These are phyloP conservation scores for Trichosanthes cucumerina DNA, from an alignment of 306 rosid genomes.

Conservation along the genomic window DNA sequence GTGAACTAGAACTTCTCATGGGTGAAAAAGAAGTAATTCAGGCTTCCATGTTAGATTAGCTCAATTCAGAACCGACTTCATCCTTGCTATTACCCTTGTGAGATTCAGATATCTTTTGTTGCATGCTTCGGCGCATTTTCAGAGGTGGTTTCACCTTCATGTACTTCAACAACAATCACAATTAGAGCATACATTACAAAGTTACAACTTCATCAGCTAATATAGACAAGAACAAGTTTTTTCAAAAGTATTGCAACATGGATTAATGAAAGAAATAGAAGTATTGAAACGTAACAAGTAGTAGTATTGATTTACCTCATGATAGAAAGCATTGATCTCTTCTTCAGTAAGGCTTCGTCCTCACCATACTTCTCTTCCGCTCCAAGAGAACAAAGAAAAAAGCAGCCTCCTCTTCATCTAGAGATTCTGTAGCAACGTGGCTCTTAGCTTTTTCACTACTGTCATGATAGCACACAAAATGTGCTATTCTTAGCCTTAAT, in stretches of 20 bases:
- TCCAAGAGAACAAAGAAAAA: constrained; percentile 91
- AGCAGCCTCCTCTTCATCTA: constrained; percentile 92
- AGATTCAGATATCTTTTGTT: too few species aligned
- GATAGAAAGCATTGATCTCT: constrained; percentile 58
- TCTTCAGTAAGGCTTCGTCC: constrained; percentile 70
- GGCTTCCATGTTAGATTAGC: too few species aligned
- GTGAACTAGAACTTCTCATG: too few species aligned
- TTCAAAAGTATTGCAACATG: neutral
- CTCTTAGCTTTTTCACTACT: too few species aligned
- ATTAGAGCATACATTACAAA: neutral
- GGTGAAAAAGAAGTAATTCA: too few species aligned
- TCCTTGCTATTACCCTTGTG: too few species aligned
- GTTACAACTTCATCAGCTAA: neutral
- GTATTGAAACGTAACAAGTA: neutral
- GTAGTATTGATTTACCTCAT: constrained; percentile 44
- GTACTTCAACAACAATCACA: constrained; percentile 43
- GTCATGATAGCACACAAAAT: too few species aligned
- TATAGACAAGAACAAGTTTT: neutral
- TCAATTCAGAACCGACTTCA: too few species aligned
- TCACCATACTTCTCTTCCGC: constrained; percentile 88
- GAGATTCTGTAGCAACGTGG: constrained; percentile 40
- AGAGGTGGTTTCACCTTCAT: too few species aligned
- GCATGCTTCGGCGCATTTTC: too few species aligned
- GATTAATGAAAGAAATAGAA: neutral
- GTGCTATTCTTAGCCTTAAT: too few species aligned